A percentile compares a stretch with the other conserved stretches of the same genome.
Conservation (phyloP, 805 yeast genomes). For the Lipomyces sp. region DNA sequence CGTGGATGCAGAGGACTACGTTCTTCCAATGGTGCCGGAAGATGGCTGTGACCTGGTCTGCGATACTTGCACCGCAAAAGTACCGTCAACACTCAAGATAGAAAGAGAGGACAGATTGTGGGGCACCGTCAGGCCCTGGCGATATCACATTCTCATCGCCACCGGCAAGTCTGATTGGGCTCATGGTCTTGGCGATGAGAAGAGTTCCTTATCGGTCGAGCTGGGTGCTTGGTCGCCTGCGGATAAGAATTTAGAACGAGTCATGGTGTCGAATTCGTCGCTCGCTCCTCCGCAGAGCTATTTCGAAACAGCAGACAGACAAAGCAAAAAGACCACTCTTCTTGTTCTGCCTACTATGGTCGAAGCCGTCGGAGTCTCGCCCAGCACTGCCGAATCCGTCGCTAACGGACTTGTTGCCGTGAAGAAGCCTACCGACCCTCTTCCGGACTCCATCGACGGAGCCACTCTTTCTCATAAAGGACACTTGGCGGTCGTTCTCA, state of each 20-base stretch:
- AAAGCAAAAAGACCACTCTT: conserved; percentile 59
- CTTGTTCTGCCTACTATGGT: conserved; percentile 75
- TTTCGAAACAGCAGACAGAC: conserved; percentile 51
- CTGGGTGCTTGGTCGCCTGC: conserved; percentile 45
- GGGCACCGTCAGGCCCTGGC: conserved; percentile 72
- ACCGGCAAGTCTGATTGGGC: conserved; percentile 88
- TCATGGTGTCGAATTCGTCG: conserved; percentile 62
- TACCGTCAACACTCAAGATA: conserved; percentile 57
- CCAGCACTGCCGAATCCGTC: conserved; percentile 52
- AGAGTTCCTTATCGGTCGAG: conserved; percentile 53
- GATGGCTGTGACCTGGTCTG: conserved; percentile 47
- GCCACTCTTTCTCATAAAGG: conserved; percentile 41
- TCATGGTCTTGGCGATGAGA: conserved; percentile 65
- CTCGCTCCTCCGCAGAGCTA: conserved; percentile 52
- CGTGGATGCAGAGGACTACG: background rate
- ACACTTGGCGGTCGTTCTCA: conserved; percentile 57
- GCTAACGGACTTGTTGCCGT: conserved; percentile 53
- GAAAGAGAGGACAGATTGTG: conserved; percentile 57
- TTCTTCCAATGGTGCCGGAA: conserved; percentile 27
- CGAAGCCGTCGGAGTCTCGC: conserved; percentile 61
- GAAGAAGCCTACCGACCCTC: conserved; percentile 37
- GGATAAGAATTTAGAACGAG: conserved; percentile 42
- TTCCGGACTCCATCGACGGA: conserved; percentile 44
- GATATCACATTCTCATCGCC: conserved; percentile 75
- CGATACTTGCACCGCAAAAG: conserved; percentile 57